These are phyloP conservation scores for Athelia sp. DNA, from an alignment of 1,284 basidiomycete species.

Conservation along the genomic window DNA sequence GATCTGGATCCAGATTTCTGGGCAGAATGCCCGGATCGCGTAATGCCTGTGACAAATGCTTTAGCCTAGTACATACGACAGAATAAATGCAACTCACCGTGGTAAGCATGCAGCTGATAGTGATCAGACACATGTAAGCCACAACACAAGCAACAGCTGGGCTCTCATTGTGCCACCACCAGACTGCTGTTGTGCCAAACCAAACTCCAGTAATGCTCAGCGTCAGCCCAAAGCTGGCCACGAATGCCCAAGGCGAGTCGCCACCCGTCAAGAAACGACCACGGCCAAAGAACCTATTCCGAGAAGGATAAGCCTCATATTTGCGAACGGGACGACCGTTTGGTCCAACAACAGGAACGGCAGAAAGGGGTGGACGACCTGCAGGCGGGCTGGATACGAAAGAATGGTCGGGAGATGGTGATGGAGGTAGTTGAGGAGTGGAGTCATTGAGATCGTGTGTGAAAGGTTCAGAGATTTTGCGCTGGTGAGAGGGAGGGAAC, in stretches of 20 bases:
- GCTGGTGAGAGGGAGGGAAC: neutral
- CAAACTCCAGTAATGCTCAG: conserved; percentile 70
- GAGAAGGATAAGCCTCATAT: conserved; percentile 61
- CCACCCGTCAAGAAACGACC: conserved; percentile 81
- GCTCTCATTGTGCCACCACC: conserved; percentile 78
- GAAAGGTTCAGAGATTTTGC: neutral
- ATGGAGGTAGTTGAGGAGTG: conserved; percentile 19
- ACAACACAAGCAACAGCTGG: conserved; percentile 73
- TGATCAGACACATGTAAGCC: conserved; percentile 73
- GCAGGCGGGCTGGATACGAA: conserved; percentile 32
- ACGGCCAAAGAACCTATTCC: conserved; percentile 69
- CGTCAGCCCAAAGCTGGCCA: conserved; percentile 57
- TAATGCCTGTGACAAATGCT: conserved; percentile 49
- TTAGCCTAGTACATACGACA: conserved; percentile 1
- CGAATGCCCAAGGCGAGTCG: conserved; percentile 76
- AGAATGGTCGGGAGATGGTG: conserved; percentile 30
- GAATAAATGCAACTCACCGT: conserved; percentile 45
- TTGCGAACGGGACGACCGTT: conserved; percentile 42
- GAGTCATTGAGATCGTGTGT: conserved; percentile 9
- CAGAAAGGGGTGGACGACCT: conserved; percentile 35
- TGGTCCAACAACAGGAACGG: conserved; percentile 40
- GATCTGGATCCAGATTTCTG: conserved; percentile 77
- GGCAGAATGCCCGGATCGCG: conserved; percentile 90
- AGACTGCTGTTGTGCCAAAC: conserved; percentile 82
- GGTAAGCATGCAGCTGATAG: conserved; percentile 71